Evolutionary conservation across 495 filamentous ascomycete genomes (phyloP).

Genomic region (Rhypophila decipiens): DNA sequence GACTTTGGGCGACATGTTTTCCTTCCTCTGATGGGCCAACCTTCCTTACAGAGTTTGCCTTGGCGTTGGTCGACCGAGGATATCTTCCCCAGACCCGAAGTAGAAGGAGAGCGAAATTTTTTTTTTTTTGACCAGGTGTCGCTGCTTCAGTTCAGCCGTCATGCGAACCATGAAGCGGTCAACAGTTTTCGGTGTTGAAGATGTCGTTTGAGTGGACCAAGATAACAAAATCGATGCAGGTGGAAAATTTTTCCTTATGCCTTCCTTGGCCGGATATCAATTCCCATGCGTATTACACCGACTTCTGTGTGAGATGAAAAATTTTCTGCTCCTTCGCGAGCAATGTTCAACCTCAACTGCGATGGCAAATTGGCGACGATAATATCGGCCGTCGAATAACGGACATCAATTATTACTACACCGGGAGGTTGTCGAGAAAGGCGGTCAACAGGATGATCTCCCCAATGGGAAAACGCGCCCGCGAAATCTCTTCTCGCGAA

Average conservation of each 20-base stretch:
- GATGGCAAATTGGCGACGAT: too few relatives aligned
- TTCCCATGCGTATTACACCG: background rate
- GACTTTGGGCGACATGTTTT: constrained; percentile 26
- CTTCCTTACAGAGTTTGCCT: background rate
- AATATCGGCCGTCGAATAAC: constrained; percentile 19
- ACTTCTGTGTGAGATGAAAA: constrained; percentile 6
- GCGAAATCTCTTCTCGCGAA: constrained; percentile 3
- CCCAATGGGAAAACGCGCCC: constrained; percentile 2
- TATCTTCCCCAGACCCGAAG: background rate
- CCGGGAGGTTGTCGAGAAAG: constrained; percentile 15
- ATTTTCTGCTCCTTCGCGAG: too few relatives aligned
- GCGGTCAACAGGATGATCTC: constrained; percentile 20
- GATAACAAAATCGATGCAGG: background rate
- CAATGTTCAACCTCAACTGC: constrained; percentile 9
- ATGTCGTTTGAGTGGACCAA: constrained; percentile 6
- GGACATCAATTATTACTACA: too few relatives aligned
- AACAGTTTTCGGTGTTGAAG: constrained; percentile 8
- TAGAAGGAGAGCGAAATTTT: background rate
- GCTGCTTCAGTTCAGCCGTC: background rate
- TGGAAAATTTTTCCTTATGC: background rate
- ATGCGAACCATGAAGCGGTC: constrained; percentile 22
- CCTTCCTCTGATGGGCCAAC: background rate
- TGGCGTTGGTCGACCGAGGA: too few relatives aligned
- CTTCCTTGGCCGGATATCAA: background rate
- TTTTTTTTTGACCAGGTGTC: background rate